These are phyloP conservation scores for Torrubiella hemipterigena DNA, from an alignment of 2,329 filamentous ascomycete genomes.

Conservation along the genomic window DNA sequence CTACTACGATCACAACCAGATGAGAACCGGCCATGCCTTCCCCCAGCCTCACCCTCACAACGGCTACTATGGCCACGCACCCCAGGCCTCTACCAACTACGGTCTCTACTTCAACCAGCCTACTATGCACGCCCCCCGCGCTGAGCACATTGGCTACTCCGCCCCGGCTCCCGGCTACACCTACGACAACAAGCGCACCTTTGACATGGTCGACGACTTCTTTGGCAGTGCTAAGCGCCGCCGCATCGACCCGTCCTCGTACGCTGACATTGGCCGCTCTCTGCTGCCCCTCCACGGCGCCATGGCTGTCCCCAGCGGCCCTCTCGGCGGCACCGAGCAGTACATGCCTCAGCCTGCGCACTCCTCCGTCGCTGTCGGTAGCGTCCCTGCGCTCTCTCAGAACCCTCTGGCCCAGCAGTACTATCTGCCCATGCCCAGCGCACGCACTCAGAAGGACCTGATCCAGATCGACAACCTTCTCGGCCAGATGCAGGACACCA, in stretches of 20 bases:
- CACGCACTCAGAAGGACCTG: constrained; percentile 87
- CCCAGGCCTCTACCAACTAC: constrained; percentile 43
- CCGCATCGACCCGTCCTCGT: constrained; percentile 80
- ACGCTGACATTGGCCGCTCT: constrained; percentile 80
- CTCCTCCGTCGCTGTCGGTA: constrained; percentile 35
- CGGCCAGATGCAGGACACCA: constrained; percentile 89
- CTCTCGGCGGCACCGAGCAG: constrained; percentile 32
- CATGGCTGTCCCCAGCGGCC: constrained; percentile 47
- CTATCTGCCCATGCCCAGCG: constrained; percentile 73
- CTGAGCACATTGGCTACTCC: constrained; percentile 54
- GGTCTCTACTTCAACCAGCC: constrained; percentile 71
- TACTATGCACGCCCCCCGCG: constrained; percentile 38
- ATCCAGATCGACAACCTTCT: constrained; percentile 90
- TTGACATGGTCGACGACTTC: constrained; percentile 85
- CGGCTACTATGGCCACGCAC: constrained; percentile 44
- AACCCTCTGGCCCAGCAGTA: constrained; percentile 56
- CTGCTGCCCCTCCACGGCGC: constrained; percentile 70
- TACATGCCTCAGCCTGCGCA: constrained; percentile 35
- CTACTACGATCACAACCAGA: constrained; percentile 57
- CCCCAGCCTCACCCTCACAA: constrained; percentile 43
- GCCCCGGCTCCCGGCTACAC: constrained; percentile 29
- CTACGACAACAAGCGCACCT: constrained; percentile 72
- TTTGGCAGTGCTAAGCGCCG: constrained; percentile 88
- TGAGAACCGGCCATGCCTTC: constrained; percentile 41
- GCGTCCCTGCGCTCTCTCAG: constrained; percentile 48